These are phyloP conservation scores for Coffea eugenioides DNA, from an alignment of 257 asterid genomes.

Conservation along the genomic window DNA sequence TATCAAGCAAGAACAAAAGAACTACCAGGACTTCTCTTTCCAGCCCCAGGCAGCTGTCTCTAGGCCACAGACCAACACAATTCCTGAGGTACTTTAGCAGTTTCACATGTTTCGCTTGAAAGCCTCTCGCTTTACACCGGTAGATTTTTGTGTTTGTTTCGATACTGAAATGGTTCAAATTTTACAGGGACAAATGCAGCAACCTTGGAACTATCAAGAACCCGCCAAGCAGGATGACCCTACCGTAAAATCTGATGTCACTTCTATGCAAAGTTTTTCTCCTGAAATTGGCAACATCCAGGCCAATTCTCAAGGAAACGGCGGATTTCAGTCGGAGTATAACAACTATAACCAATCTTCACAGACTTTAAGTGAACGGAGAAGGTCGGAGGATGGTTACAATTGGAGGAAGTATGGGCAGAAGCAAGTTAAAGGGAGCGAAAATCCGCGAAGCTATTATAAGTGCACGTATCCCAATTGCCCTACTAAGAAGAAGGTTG, in stretches of 20 bases:
- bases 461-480: constrained; percentile 78
- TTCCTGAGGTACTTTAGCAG: constrained; percentile 19
- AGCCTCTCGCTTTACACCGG: background rate
- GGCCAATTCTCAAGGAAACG: constrained; percentile 24
- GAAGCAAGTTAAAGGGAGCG: constrained; percentile 89
- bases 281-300: constrained; percentile 42
- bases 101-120: constrained; percentile 6
- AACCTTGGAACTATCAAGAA: constrained; percentile 44
- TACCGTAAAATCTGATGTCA: constrained; percentile 26
- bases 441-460: constrained; percentile 86
- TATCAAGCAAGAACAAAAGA: constrained; percentile 41
- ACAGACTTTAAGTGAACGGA: constrained; percentile 30
- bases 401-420: constrained; percentile 96
- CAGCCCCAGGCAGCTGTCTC: constrained; percentile 31
- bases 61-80: constrained; percentile 25
- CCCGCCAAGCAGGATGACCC: constrained; percentile 35
- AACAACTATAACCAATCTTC: constrained; percentile 37
- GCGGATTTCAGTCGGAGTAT: constrained; percentile 16
- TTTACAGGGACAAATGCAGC: constrained; percentile 37
- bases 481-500: constrained; percentile 74
- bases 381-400: constrained; percentile 69
- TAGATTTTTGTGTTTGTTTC: background rate
- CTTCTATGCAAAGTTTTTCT: constrained; percentile 35
- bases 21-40: constrained; percentile 60
- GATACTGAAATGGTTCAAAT: background rate